A percentile compares a stretch with the other conserved stretches of the same genome.
These are phyloP conservation scores for Russula foetens DNA, from an alignment of 768 basidiomycete genomes.

Conservation along the genomic window DNA sequence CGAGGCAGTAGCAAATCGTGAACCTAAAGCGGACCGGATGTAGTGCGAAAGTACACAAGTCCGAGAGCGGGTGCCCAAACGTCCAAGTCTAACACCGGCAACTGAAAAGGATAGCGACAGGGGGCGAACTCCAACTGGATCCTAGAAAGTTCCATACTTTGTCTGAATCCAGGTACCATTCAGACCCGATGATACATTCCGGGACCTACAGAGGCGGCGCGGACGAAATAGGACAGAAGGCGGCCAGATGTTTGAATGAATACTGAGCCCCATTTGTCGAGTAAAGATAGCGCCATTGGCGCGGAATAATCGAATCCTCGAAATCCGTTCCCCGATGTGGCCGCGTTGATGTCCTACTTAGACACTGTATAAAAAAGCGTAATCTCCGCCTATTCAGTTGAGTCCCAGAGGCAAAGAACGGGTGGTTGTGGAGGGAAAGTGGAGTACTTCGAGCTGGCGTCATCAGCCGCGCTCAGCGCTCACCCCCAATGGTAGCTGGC, in stretches of 20 bases:
- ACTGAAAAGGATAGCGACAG: too few species aligned
- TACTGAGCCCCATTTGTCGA: neutral
- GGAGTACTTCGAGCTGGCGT: neutral
- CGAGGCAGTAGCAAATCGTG: too few species aligned
- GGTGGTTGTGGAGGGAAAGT: neutral
- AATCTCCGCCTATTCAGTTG: neutral
- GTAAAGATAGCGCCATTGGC: neutral
- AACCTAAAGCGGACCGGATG: too few species aligned
- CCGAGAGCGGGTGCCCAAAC: too few species aligned
- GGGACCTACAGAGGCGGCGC: too few species aligned
- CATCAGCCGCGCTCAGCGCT: too few species aligned
- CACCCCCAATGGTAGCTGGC: too few species aligned
- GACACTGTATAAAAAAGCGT: neutral
- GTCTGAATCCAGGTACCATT: too few species aligned
- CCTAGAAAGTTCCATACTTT: neutral
- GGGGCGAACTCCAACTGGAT: neutral
- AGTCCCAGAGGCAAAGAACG: too few species aligned
- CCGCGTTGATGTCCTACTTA: neutral
- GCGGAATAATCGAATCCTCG: neutral
- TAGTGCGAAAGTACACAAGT: too few species aligned
- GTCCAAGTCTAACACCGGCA: too few species aligned
- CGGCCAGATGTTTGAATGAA: neutral
- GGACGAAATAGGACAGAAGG: neutral
- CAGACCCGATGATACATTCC: neutral
- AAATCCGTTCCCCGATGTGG: neutral